phyloP scores from a whole-genome alignment of 2,329 filamentous ascomycete species.

The Didymella segeticola region DNA sequence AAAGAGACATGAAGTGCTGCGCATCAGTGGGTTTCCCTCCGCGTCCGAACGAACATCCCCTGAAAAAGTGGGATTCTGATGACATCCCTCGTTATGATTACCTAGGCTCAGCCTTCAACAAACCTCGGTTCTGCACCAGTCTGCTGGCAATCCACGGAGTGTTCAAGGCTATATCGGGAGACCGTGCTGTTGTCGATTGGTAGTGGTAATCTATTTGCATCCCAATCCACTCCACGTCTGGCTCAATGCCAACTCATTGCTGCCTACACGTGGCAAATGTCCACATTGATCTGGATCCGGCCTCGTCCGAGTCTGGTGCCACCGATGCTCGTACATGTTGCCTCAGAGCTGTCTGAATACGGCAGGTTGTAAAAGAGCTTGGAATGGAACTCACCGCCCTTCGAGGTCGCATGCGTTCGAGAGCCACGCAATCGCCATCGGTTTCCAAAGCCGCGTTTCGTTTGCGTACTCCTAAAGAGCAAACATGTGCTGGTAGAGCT shows the following conservation, averaged over 20 bases:
- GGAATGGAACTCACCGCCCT: constrained; percentile 5
- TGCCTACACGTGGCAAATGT: constrained; percentile 15
- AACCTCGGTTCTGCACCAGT: constrained; percentile 1
- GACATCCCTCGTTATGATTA: constrained; percentile 3
- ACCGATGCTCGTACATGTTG: neutral
- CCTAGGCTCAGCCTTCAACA: neutral
- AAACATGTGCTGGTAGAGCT: neutral
- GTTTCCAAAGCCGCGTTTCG: neutral
- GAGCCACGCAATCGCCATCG: neutral
- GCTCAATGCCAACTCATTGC: neutral
- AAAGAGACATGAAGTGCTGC: constrained; percentile 14
- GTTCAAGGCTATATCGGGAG: neutral
- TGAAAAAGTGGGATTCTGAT: constrained; percentile 3
- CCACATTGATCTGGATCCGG: neutral
- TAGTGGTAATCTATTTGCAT: neutral
- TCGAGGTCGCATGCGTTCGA: neutral
- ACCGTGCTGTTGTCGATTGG: neutral
- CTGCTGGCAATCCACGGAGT: neutral
- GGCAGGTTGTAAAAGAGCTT: constrained; percentile 10
- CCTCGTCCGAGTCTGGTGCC: constrained; percentile 1
- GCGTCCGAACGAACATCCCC: neutral
- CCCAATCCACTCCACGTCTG: neutral
- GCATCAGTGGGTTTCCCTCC: constrained; percentile 7
- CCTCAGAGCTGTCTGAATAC: neutral
- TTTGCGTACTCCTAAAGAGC: neutral